phyloP scores from a whole-genome alignment of 768 basidiomycete genomes.

The Chalciporus chontae region DNA sequence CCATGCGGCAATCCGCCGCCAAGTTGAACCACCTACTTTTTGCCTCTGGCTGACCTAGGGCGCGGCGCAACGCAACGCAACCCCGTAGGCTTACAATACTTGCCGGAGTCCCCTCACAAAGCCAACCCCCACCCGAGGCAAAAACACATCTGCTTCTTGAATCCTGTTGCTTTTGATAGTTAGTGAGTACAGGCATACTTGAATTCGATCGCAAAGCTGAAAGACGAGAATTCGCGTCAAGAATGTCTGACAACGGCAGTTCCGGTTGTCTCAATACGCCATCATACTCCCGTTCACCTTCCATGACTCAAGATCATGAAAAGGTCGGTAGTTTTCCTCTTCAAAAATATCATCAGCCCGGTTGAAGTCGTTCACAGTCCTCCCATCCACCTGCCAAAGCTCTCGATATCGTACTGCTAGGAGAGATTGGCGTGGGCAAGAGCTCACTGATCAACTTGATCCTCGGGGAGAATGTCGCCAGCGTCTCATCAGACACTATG shows the following conservation, averaged over 20 bases:
- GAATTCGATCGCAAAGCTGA: neutral
- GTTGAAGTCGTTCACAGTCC: constrained; percentile 13
- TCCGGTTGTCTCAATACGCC: constrained; percentile 6
- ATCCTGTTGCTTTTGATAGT: neutral
- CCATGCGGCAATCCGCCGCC: neutral
- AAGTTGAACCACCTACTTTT: neutral
- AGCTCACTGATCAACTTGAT: constrained; percentile 44
- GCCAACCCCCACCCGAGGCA: too few relatives aligned
- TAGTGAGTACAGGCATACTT: constrained; percentile 9
- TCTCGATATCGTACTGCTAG: constrained; percentile 36
- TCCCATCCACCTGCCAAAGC: neutral
- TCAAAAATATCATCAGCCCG: neutral
- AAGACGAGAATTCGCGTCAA: constrained; percentile 2
- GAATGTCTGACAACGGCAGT: constrained; percentile 17
- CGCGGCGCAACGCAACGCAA: neutral
- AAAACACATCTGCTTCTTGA: neutral
- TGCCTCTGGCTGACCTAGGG: neutral
- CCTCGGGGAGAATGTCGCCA: constrained; percentile 21
- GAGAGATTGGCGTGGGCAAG: constrained; percentile 34
- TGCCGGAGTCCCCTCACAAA: neutral
- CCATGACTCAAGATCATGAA: constrained; percentile 4
- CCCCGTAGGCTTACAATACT: neutral
- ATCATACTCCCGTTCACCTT: constrained; percentile 11
- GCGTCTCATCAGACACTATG: constrained; percentile 27
- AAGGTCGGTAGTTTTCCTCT: constrained; percentile 12